Percentiles rank a stretch among this genome's conserved stretches.
Conservation (phyloP, 257 asterid species). For the Coffea canephora region DNA sequence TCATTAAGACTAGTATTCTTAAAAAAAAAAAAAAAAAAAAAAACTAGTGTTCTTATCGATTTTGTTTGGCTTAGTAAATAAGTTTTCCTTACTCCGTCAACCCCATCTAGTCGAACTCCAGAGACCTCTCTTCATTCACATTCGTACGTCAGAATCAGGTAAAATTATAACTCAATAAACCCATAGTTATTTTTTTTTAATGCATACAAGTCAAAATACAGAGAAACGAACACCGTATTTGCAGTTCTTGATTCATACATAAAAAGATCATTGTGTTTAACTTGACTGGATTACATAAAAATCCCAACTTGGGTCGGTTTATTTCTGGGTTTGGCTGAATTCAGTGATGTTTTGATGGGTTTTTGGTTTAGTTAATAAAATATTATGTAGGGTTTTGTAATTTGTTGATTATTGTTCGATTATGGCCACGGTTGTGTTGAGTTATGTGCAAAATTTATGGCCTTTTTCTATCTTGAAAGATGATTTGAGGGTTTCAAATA, state of each 20-base stretch:
- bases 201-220: neutral
- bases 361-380: constrained; percentile 4
- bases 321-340: neutral
- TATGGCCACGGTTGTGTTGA: constrained; percentile 36
- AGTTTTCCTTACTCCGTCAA: no score
- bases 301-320: neutral
- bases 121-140: neutral
- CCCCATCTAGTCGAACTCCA: neutral
- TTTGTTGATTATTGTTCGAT: neutral
- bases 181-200: neutral
- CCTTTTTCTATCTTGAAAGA: constrained; percentile 54
- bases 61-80: no score
- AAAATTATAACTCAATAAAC: neutral
- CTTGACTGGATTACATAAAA: neutral
- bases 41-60: no score
- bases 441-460: constrained; percentile 62
- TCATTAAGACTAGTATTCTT: no score
- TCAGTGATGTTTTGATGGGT: neutral
- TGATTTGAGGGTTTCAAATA: constrained; percentile 74
- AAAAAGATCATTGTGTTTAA: neutral
- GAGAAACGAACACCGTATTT: neutral
- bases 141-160: neutral
- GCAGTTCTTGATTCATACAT: neutral
- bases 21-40: no score
- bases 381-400: constrained; percentile 8